Conservation (phyloP, 768 basidiomycete genomes). For the Kwoniella mangroviensis region DNA sequence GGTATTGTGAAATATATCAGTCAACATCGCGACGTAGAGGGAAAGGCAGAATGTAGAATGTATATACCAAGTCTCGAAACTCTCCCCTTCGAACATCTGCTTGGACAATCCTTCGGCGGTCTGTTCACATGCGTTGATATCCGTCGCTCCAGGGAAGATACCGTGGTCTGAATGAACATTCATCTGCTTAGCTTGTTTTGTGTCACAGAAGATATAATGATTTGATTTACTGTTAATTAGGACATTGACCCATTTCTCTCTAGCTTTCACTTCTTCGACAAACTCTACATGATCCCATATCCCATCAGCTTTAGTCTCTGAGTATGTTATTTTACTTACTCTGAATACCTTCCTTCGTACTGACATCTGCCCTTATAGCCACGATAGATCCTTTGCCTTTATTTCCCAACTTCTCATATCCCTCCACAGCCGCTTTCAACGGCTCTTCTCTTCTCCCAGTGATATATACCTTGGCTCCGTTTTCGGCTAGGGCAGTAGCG, state of each 20-base stretch:
- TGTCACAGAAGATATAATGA: not conserved
- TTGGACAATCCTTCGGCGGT: constrained; percentile 49
- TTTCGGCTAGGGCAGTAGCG: constrained; percentile 48
- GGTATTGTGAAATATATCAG: too few species aligned
- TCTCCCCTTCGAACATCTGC: constrained; percentile 52
- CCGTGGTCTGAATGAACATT: constrained; percentile 42
- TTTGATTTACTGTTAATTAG: constrained; percentile 47
- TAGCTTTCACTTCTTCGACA: constrained; percentile 33
- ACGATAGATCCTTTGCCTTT: constrained; percentile 42
- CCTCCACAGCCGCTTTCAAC: constrained; percentile 40
- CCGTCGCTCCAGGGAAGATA: constrained; percentile 37
- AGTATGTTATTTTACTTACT: constrained; percentile 33
- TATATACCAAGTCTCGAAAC: constrained; percentile 49
- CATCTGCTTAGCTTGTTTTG: too few species aligned
- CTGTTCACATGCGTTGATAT: constrained; percentile 48
- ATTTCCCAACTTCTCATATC: constrained; percentile 31
- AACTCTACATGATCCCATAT: constrained; percentile 32
- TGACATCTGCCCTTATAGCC: constrained; percentile 47
- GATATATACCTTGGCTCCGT: constrained; percentile 57
- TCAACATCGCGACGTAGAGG: too few species aligned
- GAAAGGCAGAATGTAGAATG: too few species aligned
- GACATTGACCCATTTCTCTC: constrained; percentile 54
- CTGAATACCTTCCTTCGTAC: constrained; percentile 50
- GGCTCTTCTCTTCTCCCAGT: constrained; percentile 50
- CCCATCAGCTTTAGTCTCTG: not conserved